phyloP scores from a whole-genome alignment of 129 eudicot species.

The Ambrosia trifida region DNA sequence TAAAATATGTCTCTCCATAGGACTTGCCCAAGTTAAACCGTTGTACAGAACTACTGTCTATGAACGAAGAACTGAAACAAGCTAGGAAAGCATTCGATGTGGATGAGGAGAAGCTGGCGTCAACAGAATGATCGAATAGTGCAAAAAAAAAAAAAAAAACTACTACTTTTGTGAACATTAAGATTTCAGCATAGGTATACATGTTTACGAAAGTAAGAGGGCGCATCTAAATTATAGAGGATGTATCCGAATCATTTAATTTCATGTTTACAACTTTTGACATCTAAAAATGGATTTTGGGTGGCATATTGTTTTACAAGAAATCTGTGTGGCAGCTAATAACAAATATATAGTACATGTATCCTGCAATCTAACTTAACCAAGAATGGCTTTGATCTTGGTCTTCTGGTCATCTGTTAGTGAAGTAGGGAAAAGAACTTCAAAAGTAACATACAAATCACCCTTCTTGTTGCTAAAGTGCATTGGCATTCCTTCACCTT shows the following conservation, averaged over 20 bases:
- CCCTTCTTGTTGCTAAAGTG: constrained; percentile 91
- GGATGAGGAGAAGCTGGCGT: constrained; percentile 45
- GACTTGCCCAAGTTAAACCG: constrained; percentile 81
- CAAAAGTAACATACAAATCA: constrained; percentile 77
- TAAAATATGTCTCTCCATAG: constrained; percentile 34
- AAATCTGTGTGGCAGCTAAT: background rate
- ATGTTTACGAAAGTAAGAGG: too few species aligned
- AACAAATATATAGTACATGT: background rate
- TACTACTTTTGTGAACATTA: background rate
- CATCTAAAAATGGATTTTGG: background rate
- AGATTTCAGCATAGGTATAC: background rate
- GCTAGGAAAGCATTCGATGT: constrained; percentile 91
- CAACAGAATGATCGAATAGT: constrained; percentile 23
- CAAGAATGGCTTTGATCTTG: constrained; percentile 68
- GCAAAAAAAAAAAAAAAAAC: background rate
- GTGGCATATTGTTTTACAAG: background rate
- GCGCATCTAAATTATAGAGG: background rate
- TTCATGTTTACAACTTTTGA: background rate
- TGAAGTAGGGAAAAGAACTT: constrained; percentile 87
- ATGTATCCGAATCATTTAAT: background rate
- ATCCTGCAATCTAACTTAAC: constrained; percentile 34
- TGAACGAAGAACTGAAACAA: constrained; percentile 95
- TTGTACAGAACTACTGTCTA: constrained; percentile 73
- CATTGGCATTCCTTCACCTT: constrained; percentile 99
- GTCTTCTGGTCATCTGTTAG: constrained; percentile 81